phyloP scores from a whole-genome alignment of 305 asterid species.

The Fraxinus xanthoxyloides region DNA sequence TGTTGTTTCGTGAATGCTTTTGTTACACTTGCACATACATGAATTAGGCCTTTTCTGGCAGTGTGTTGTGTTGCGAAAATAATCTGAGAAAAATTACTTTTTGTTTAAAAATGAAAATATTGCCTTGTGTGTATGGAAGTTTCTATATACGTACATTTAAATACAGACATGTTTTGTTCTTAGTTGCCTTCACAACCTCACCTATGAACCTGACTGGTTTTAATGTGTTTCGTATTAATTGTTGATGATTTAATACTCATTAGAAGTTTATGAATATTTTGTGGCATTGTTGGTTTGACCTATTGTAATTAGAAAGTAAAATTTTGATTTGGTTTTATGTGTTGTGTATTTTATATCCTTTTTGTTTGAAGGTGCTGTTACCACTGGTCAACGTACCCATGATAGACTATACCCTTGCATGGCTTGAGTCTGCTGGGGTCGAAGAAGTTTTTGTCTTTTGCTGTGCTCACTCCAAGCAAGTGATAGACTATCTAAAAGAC shows the following conservation, averaged over 20 bases:
- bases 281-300: background rate
- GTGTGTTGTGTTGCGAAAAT: background rate
- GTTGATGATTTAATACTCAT: background rate
- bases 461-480: conserved; percentile 94
- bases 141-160: background rate
- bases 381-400: conserved; percentile 89
- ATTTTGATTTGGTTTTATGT: background rate
- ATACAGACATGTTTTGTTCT: background rate
- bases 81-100: background rate
- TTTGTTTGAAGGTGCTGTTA: conserved; percentile 57
- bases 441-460: conserved; percentile 95
- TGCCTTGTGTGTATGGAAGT: background rate
- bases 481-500: conserved; percentile 62
- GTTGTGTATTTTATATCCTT: conserved; percentile 7
- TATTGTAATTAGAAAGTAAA: conserved; percentile 7
- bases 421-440: conserved; percentile 97
- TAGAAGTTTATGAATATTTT: background rate
- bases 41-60: background rate
- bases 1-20: background rate
- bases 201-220: background rate
- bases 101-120: background rate
- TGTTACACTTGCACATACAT: background rate
- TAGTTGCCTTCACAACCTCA: background rate
- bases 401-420: conserved; percentile 92
- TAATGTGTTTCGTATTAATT: background rate